Evolutionary conservation across 805 yeast genomes (phyloP).

Genomic region (Wickerhamiella dianesei): DNA sequence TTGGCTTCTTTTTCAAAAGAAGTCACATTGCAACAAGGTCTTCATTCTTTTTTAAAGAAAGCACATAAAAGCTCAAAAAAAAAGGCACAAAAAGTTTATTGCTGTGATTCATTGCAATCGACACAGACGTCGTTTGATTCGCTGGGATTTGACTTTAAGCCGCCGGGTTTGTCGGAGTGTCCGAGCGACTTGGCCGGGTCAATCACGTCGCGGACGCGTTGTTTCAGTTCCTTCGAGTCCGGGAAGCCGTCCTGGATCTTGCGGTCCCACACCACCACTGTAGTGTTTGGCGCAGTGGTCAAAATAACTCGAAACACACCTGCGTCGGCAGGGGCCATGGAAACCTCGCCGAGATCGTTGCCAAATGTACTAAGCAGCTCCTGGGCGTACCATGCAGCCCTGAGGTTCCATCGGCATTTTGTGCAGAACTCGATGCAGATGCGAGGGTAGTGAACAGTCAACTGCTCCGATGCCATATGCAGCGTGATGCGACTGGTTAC

Average conservation of each 20-base stretch:
- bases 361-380: constrained; percentile 77
- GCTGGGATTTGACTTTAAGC: not conserved
- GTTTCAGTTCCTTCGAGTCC: constrained; percentile 67
- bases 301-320: constrained; percentile 53
- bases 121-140: not conserved
- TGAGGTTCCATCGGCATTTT: constrained; percentile 73
- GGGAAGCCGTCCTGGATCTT: constrained; percentile 62
- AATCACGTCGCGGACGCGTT: constrained; percentile 45
- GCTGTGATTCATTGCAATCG: not conserved
- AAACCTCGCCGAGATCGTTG: constrained; percentile 39
- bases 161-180: constrained; percentile 41
- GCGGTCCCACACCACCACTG: constrained; percentile 46
- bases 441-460: constrained; percentile 35
- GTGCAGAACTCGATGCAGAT: constrained; percentile 65
- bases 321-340: constrained; percentile 33
- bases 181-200: constrained; percentile 45
- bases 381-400: constrained; percentile 81
- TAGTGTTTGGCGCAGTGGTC: constrained; percentile 26
- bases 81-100: too few relatives aligned
- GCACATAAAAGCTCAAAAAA: too few relatives aligned
- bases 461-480: not conserved
- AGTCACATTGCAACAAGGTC: too few relatives aligned
- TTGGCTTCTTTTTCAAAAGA: too few relatives aligned
- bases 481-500: not conserved
- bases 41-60: too few relatives aligned